Percentiles rank a stretch among this genome's conserved stretches.
phyloP scores from a whole-genome alignment of 2,329 filamentous ascomycete species.

The Trichoderma koningii region DNA sequence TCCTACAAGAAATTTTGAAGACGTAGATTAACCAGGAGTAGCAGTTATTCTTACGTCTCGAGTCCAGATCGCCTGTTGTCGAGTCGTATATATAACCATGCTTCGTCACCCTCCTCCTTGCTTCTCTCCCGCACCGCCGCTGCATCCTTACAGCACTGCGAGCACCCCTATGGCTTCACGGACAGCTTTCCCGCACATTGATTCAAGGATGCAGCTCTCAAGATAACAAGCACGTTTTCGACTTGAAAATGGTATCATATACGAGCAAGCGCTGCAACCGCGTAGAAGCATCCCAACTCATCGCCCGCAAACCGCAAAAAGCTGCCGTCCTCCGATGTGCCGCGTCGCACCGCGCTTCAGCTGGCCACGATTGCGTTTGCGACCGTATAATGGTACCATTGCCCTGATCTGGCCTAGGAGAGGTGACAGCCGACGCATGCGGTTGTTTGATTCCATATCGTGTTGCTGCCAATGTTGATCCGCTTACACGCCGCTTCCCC shows the following conservation, averaged over 20 bases:
- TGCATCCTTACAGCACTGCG: neutral
- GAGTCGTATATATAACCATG: slow-evolving; percentile 15
- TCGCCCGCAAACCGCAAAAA: neutral
- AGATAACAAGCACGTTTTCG: slow-evolving; percentile 18
- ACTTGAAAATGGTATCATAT: slow-evolving; percentile 26
- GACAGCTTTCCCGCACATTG: neutral
- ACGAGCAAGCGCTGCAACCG: slow-evolving; percentile 5
- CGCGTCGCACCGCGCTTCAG: neutral
- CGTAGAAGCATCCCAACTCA: neutral
- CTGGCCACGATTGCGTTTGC: slow-evolving; percentile 22
- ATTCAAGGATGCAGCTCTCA: neutral
- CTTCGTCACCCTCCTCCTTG: neutral
- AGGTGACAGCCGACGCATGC: neutral
- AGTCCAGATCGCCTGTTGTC: neutral
- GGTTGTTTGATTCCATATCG: slow-evolving; percentile 15
- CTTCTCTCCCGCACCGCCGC: neutral
- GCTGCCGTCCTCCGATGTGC: neutral
- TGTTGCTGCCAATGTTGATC: neutral
- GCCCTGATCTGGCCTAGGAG: slow-evolving; percentile 7
- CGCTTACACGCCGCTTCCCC: neutral
- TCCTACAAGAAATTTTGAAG: neutral
- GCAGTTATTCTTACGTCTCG: neutral
- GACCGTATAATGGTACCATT: slow-evolving; percentile 25
- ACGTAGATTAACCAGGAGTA: neutral
- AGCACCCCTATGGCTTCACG: neutral